Evolutionary conservation across 371 early-diverging fungal genomes (phyloP), one percentile per base, ranked within the genome.

Genomic region (Rhizopus stolonifer): DNA sequence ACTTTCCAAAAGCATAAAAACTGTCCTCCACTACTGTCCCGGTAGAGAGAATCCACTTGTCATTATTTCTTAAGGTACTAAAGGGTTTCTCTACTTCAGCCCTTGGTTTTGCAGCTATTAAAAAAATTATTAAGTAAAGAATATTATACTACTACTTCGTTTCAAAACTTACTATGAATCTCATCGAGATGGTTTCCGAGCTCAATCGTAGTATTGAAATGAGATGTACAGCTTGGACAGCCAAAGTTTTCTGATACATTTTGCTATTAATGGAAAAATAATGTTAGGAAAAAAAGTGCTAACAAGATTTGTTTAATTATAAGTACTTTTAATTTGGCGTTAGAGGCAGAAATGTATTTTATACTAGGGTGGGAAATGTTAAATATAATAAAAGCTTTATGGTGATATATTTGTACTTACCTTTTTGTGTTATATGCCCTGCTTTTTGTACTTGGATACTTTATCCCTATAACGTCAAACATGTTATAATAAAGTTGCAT

Each of bases 161-260:
- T 43, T 32, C 44, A 56, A 56, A 43, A 49, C 43, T 42, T 42
- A 56, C 49, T 56, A 49, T 56, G 49, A 31, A 40, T 44, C 17
- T 56, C 34, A 33, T 56, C 25, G 11, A 56, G 44, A 56, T 56
- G 56, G 43, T 43, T 42, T 32, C 56, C 49, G 25, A 56, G 49
- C 38, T 47, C 49, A 44, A 29, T 48, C 25, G 21, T 29, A 22
- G 56, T 56, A 56, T 49, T 43, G 23, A 42, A 56, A 49, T 56
- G 56, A 49, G 33, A 31, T 42, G 56, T 22, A 49, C 56, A 56
- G 49, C 56, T 56, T 33, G 44, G 49, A 32, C 44, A 56, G 32
- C 56, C 49, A 56, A 42, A 49, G 32, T 56, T 56, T 49, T 56
- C 22, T 42, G 31, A 11, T 47, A 49, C 49, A 49, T 56, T 49